Evolutionary conservation across 2,329 filamentous ascomycete genomes (phyloP).

Genomic region (Fusarium sp.): DNA sequence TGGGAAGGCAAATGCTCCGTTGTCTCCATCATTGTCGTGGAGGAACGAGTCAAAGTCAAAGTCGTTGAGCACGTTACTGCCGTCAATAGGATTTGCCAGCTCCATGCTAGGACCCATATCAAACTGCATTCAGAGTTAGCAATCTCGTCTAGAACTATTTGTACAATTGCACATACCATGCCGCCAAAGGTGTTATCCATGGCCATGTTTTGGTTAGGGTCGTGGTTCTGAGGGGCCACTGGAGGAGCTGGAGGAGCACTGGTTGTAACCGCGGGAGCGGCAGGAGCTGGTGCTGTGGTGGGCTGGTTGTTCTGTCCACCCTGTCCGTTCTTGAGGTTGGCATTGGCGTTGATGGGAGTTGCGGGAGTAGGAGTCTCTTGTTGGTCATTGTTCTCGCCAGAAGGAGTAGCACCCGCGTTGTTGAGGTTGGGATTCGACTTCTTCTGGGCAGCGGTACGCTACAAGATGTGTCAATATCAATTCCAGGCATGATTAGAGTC

Average conservation of each 20-base stretch:
- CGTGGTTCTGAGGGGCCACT: slow-evolving; percentile 29
- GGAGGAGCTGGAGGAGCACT: slow-evolving; percentile 46
- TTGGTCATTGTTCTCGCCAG: slow-evolving; percentile 67
- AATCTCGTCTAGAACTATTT: slow-evolving; percentile 9
- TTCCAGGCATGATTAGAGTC: not conserved
- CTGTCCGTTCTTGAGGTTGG: slow-evolving; percentile 56
- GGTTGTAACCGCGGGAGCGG: slow-evolving; percentile 49
- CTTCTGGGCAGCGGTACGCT: slow-evolving; percentile 70
- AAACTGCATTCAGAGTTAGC: slow-evolving; percentile 47
- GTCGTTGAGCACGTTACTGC: slow-evolving; percentile 71
- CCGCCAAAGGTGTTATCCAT: slow-evolving; percentile 57
- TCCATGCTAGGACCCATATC: slow-evolving; percentile 63
- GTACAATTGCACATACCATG: slow-evolving; percentile 56
- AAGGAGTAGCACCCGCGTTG: slow-evolving; percentile 65
- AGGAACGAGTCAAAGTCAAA: slow-evolving; percentile 78
- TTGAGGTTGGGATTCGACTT: slow-evolving; percentile 69
- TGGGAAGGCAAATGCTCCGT: slow-evolving; percentile 66
- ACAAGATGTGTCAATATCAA: slow-evolving; percentile 26
- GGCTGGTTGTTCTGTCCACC: slow-evolving; percentile 50
- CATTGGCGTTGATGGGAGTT: slow-evolving; percentile 64
- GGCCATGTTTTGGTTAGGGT: slow-evolving; percentile 54
- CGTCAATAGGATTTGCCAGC: slow-evolving; percentile 66
- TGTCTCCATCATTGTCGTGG: slow-evolving; percentile 65
- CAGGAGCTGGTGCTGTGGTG: slow-evolving; percentile 45
- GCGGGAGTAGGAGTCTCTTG: slow-evolving; percentile 71